A percentile compares a stretch with the other conserved stretches of the same genome.
These are phyloP conservation scores for Ephemerocybe angulata DNA, from an alignment of 768 basidiomycete species.

Conservation along the genomic window DNA sequence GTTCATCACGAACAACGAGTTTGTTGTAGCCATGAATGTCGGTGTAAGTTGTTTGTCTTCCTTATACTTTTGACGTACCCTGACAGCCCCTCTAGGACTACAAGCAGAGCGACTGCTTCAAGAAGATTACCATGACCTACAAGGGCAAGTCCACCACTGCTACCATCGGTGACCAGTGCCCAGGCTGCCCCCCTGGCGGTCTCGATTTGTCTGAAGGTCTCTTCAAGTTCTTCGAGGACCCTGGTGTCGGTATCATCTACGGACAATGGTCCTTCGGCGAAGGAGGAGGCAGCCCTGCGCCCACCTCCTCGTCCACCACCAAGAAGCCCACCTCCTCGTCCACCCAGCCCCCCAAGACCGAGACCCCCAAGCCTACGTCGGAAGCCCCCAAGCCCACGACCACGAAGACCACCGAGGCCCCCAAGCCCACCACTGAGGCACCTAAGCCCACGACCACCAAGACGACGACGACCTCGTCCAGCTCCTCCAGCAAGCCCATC, in stretches of 20 bases:
- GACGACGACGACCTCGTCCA: slow-evolving; percentile 19
- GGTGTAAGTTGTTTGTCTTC: slow-evolving; percentile 34
- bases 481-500: slow-evolving; percentile 32
- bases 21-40: slow-evolving; percentile 46
- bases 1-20: slow-evolving; percentile 36
- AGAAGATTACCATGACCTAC: slow-evolving; percentile 56
- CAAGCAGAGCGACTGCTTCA: slow-evolving; percentile 62
- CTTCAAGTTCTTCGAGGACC: slow-evolving; percentile 47
- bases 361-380: neutral
- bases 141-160: slow-evolving; percentile 58
- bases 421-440: slow-evolving; percentile 5
- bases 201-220: slow-evolving; percentile 44
- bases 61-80: too few relatives aligned
- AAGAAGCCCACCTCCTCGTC: neutral
- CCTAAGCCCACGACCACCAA: slow-evolving; percentile 10
- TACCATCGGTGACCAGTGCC: slow-evolving; percentile 47
- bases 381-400: neutral
- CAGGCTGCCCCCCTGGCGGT: slow-evolving; percentile 4
- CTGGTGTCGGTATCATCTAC: slow-evolving; percentile 50
- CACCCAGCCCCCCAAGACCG: neutral
- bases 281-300: slow-evolving; percentile 18
- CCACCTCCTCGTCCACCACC: neutral
- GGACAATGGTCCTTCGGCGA: slow-evolving; percentile 55
- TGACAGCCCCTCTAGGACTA: slow-evolving; percentile 55
- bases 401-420: slow-evolving; percentile 5